These are phyloP conservation scores for Fusarium sp. DNA, from an alignment of 2,329 filamentous ascomycete species.

Conservation along the genomic window DNA sequence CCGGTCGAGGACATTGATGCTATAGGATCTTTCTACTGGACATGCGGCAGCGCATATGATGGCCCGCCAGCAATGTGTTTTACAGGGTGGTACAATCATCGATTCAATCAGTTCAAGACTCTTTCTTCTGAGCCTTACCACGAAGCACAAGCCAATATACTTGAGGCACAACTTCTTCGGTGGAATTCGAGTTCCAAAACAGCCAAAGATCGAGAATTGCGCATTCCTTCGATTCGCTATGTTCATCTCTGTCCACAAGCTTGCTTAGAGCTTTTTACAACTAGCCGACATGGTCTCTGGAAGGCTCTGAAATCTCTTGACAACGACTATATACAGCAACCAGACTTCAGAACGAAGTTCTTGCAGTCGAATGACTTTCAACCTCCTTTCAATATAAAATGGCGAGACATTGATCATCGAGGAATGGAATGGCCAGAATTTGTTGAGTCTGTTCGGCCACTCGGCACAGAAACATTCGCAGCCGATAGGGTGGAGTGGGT, in stretches of 20 bases:
- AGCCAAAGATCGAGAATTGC: too few species aligned
- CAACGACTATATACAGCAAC: rapidly evolving
- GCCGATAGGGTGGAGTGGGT: too few species aligned
- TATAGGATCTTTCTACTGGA: background rate
- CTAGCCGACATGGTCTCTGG: background rate
- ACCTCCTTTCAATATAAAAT: background rate
- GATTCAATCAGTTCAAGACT: too few species aligned
- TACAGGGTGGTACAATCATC: too few species aligned
- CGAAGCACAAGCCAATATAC: too few species aligned
- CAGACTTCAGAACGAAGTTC: background rate
- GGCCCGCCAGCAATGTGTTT: too few species aligned
- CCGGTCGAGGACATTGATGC: conserved; percentile 2
- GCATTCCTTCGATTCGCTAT: background rate
- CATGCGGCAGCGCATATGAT: background rate
- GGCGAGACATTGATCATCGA: background rate
- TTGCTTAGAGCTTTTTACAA: background rate
- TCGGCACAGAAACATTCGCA: too few species aligned
- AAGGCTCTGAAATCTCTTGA: background rate
- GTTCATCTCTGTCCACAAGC: background rate
- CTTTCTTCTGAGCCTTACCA: too few species aligned
- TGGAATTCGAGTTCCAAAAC: too few species aligned
- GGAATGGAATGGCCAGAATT: too few species aligned
- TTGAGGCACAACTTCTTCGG: too few species aligned
- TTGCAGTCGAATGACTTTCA: background rate
- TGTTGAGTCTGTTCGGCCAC: too few species aligned